These are phyloP conservation scores for Lasiosphaeria ovina DNA, from an alignment of 495 filamentous ascomycete genomes.

Conservation along the genomic window DNA sequence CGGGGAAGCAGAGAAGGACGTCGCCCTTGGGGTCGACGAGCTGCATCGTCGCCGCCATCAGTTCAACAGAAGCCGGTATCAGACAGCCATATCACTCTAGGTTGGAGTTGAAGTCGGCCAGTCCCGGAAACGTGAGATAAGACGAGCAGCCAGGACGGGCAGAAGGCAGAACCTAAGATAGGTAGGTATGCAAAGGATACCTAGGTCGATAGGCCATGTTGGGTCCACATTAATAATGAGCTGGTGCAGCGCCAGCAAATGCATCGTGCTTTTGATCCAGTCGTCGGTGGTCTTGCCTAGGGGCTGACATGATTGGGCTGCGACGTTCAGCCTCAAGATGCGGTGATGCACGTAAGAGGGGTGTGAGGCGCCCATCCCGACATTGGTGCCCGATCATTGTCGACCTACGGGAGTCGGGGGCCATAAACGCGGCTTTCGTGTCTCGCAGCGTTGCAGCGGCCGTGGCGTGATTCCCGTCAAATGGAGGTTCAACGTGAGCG, in stretches of 20 bases:
- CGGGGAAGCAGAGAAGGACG: constrained; percentile 12
- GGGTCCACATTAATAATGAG: neutral
- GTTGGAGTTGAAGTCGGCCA: neutral
- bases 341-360: neutral
- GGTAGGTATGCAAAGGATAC: too few species aligned
- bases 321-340: neutral
- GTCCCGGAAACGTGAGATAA: too few species aligned
- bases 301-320: neutral
- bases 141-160: too few species aligned
- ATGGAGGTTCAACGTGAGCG: neutral
- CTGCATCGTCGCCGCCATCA: constrained; percentile 4
- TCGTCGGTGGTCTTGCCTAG: neutral
- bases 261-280: neutral
- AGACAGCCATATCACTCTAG: neutral
- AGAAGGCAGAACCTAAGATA: too few species aligned
- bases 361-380: neutral
- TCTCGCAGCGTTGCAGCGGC: neutral
- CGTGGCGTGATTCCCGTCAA: too few species aligned
- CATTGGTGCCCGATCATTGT: neutral
- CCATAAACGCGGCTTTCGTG: neutral
- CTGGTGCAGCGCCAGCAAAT: neutral
- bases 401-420: neutral
- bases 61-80: neutral
- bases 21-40: constrained; percentile 17
- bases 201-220: too few species aligned